A percentile compares a stretch with the other conserved stretches of the same genome.
Conservation (phyloP, 345 rosid species). For the Corchorus capsularis region DNA sequence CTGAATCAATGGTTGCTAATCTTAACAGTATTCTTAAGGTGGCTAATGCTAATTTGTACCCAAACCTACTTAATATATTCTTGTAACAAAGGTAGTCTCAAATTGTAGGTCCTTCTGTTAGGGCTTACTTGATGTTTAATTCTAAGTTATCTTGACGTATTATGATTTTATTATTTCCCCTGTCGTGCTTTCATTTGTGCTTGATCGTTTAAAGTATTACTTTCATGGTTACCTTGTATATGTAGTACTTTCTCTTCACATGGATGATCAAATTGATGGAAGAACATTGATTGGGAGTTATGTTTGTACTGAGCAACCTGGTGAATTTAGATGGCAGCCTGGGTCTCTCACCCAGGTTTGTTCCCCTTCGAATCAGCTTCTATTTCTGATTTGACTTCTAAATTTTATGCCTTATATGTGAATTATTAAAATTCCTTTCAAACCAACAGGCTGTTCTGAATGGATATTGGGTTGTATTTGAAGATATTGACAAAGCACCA, state of each 20-base stretch:
- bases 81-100: not conserved
- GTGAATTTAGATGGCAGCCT: conserved; percentile 97
- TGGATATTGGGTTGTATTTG: conserved; percentile 95
- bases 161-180: not conserved
- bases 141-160: not conserved
- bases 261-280: conserved; percentile 99
- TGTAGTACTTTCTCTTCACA: conserved; percentile 73
- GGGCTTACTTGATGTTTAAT: not conserved
- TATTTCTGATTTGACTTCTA: conserved; percentile 18
- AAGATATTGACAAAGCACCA: conserved; percentile 93
- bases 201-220: not conserved
- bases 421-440: not conserved
- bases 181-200: not conserved
- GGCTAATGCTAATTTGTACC: no score
- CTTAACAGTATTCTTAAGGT: not conserved
- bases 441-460: conserved; percentile 64
- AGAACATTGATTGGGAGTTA: conserved; percentile 89
- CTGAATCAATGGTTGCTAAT: not conserved
- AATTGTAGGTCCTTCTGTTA: not conserved
- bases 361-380: conserved; percentile 15
- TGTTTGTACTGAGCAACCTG: conserved; percentile 94
- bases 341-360: conserved; percentile 95
- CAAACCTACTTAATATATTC: not conserved
- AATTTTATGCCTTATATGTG: not conserved
- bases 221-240: not conserved